These are phyloP conservation scores for Letharia columbiana DNA, from an alignment of 495 filamentous ascomycete genomes.

Conservation along the genomic window DNA sequence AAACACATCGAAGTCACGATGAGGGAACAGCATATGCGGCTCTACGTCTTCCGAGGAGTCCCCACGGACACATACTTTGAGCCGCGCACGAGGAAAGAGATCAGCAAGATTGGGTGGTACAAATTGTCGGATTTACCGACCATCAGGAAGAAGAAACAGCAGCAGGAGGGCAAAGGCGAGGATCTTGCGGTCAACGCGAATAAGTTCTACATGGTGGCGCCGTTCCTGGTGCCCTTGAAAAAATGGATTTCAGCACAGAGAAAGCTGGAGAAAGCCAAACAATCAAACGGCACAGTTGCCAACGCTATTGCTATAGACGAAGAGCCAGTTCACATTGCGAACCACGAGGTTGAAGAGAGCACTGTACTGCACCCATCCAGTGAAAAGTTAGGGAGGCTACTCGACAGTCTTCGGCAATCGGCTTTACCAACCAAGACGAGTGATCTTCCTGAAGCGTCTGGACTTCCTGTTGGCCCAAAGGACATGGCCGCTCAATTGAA, in stretches of 20 bases:
- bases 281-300: background rate
- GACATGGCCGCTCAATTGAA: slow-evolving; percentile 42
- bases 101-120: slow-evolving; percentile 93
- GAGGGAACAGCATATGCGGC: slow-evolving; percentile 81
- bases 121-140: slow-evolving; percentile 79
- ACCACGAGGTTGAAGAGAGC: background rate
- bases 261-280: slow-evolving; percentile 44
- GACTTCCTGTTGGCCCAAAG: slow-evolving; percentile 10
- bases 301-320: slow-evolving; percentile 2
- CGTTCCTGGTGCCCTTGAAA: slow-evolving; percentile 76
- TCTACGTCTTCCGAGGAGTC: slow-evolving; percentile 84
- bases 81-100: slow-evolving; percentile 89
- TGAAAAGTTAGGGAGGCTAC: slow-evolving; percentile 16
- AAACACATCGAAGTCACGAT: slow-evolving; percentile 81
- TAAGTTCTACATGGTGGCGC: slow-evolving; percentile 97
- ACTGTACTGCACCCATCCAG: background rate
- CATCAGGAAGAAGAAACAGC: slow-evolving; percentile 57
- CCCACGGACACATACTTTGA: slow-evolving; percentile 79
- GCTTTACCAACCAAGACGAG: slow-evolving; percentile 24
- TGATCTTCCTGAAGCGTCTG: slow-evolving; percentile 36
- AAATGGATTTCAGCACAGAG: slow-evolving; percentile 84
- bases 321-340: background rate
- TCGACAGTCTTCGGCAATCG: slow-evolving; percentile 21
- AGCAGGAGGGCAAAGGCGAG: slow-evolving; percentile 43
- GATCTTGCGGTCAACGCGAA: slow-evolving; percentile 56